These are phyloP conservation scores for Penicillium canescens DNA, from an alignment of 495 filamentous ascomycete species.

Conservation along the genomic window DNA sequence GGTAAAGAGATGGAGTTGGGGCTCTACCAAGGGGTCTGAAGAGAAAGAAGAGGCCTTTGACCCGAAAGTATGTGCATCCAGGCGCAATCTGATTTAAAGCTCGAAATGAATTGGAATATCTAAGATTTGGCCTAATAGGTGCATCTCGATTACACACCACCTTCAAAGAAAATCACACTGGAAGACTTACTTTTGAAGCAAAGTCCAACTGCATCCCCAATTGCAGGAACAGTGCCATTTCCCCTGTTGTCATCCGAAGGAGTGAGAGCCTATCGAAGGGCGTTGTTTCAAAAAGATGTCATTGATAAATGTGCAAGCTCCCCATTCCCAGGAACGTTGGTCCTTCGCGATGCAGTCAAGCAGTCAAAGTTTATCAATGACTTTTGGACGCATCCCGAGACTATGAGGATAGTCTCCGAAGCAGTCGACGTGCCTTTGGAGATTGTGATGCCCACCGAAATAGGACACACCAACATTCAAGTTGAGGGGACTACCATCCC, in stretches of 20 bases:
- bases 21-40: background rate
- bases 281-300: constrained; percentile 16
- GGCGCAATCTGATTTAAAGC: background rate
- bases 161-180: constrained; percentile 19
- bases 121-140: constrained; percentile 5
- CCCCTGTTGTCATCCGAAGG: constrained; percentile 17
- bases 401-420: constrained; percentile 26
- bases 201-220: constrained; percentile 12
- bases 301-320: constrained; percentile 17
- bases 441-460: constrained; percentile 31
- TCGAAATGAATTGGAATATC: background rate
- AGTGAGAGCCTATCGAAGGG: constrained; percentile 24
- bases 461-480: constrained; percentile 39
- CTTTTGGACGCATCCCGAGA: constrained; percentile 33
- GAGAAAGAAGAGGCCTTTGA: constrained; percentile 6
- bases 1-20: background rate
- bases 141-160: constrained; percentile 18
- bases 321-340: constrained; percentile 22
- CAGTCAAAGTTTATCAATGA: constrained; percentile 29
- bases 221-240: constrained; percentile 24
- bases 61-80: constrained; percentile 6
- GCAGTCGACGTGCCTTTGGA: constrained; percentile 27
- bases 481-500: constrained; percentile 17
- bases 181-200: constrained; percentile 13
- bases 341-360: constrained; percentile 28